Evolutionary conservation across 2,329 filamentous ascomycete genomes (phyloP), one percentile per base, ranked within the genome.

Genomic region (Phialophora macrospora): DNA sequence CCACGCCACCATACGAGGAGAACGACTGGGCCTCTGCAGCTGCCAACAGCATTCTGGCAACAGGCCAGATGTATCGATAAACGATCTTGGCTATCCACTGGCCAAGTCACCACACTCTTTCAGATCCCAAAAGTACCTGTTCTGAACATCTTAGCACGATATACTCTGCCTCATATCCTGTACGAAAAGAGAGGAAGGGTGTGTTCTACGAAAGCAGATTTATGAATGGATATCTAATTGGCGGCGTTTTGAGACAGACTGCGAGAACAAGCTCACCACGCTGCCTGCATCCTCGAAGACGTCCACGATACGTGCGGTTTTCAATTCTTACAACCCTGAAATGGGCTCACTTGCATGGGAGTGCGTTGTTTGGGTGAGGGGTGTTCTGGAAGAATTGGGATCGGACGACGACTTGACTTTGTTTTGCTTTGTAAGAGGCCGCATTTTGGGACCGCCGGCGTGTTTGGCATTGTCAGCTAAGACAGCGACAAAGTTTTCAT

Each of bases 1-100:
- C 93, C 2, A 98, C 95, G 17, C 95, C 95, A 24, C 94, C 95
- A 3, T 97, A 97, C 72, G 93, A 97, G 74, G 93, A 96, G 73
- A 88, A 89, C 69, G 93, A 97, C 76, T 98, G 93, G 94, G 92
- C 90, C 20, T 88, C 90, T 8, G 89, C 91, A 49, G 90, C 92
- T 32, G 87, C 92, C 11, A 90, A 91, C 5, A 93, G 90, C 78
- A 93, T 93, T 71, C 90, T 91, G 82, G 89, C 90, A 60, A 87
- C 88, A 34, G 86, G 90, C 69, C 72, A 77, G 63, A 76, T 68
- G 46, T 71, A 69, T 51, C 69, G 67, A 64, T 71, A 67, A 60
- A 67, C 24, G 48, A 59, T 12, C 44, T 55, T 34, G 20, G 32
- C 52, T 32, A 30, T n/a, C 4, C 24, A 32, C 55, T 46, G 30